Evolutionary conservation across 495 filamentous ascomycete genomes (phyloP).

Genomic region (Talaromyces liani): DNA sequence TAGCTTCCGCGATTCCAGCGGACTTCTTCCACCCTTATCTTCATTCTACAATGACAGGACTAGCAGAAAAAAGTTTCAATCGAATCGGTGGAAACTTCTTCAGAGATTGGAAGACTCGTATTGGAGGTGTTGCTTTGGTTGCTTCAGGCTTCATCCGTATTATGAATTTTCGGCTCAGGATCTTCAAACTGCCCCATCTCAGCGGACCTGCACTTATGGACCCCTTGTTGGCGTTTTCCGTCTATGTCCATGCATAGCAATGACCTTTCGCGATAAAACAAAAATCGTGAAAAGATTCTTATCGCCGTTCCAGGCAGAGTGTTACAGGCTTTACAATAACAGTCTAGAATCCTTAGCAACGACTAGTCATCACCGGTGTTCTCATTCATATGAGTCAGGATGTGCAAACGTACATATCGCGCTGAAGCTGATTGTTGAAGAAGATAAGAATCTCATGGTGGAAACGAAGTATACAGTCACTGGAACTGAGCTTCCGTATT

Average conservation of each 20-base stretch:
- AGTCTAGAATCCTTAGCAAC: not conserved
- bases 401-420: not conserved
- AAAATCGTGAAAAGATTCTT: slow-evolving; percentile 1
- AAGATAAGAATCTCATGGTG: not conserved
- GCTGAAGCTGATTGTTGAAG: slow-evolving; percentile 1
- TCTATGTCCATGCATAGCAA: slow-evolving; percentile 6
- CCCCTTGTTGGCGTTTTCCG: slow-evolving; percentile 1
- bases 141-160: slow-evolving; percentile 3
- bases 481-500: not conserved
- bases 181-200: not conserved
- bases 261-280: slow-evolving; percentile 7
- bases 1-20: slow-evolving; percentile 1
- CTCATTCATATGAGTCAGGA: slow-evolving; percentile 1
- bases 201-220: slow-evolving; percentile 2
- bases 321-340: not conserved
- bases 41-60: not conserved
- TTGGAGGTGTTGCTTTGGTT: slow-evolving; percentile 6
- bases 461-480: not conserved
- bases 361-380: not conserved
- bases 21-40: not conserved
- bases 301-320: not conserved
- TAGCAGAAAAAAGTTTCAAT: not conserved
- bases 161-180: slow-evolving; percentile 6
- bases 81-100: slow-evolving; percentile 4
- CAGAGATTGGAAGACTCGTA: slow-evolving; percentile 3